Base-by-base conservation (phyloP, 768 basidiomycete genomes). In the Psilocybe sp. region DNA sequence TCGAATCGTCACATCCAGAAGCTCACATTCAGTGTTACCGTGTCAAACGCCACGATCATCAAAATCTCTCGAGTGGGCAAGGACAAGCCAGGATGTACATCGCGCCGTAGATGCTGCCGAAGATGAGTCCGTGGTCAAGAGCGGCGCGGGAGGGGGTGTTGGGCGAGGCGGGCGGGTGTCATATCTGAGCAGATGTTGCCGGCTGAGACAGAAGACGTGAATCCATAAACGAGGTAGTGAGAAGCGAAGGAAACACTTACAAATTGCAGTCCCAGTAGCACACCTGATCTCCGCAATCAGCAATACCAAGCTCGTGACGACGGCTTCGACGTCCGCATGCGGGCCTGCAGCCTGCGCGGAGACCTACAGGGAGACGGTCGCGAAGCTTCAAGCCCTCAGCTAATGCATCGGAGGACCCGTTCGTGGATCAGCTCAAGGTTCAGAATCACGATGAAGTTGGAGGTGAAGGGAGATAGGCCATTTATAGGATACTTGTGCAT, bases 361-460 rank as follows among this genome's bases (percentile, higher is more conserved):
- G 34, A 84, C 81, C 59, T 81, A 81, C 1, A 74, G 64, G 5
- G 79, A 61, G 38, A 81, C 69, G 7, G 78, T 76, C 3, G 85
- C 84, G 49, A 89, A 74, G 13, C n/a, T n/a, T n/a, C n/a, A n/a
- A n/a, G n/a, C n/a, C 87, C 88, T 12, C 88, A 88, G 13, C 88
- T 87, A 9, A 84, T 68, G 41, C 87, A 87, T 66, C 89, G 87
- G 13, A 91, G n/a, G n/a, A n/a, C n/a, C n/a, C n/a, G n/a, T n/a
- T n/a, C n/a, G n/a, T n/a, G n/a, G n/a, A n/a, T n/a, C n/a, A n/a
- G n/a, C n/a, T n/a, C n/a, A n/a, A n/a, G n/a, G n/a, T n/a, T n/a
- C n/a, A n/a, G n/a, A n/a, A n/a, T n/a, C n/a, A n/a, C n/a, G n/a
- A n/a, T n/a, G n/a, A n/a, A n/a, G n/a, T n/a, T n/a, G n/a, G n/a